Conservation (phyloP, 768 basidiomycete genomes). For the Russula sp. region DNA sequence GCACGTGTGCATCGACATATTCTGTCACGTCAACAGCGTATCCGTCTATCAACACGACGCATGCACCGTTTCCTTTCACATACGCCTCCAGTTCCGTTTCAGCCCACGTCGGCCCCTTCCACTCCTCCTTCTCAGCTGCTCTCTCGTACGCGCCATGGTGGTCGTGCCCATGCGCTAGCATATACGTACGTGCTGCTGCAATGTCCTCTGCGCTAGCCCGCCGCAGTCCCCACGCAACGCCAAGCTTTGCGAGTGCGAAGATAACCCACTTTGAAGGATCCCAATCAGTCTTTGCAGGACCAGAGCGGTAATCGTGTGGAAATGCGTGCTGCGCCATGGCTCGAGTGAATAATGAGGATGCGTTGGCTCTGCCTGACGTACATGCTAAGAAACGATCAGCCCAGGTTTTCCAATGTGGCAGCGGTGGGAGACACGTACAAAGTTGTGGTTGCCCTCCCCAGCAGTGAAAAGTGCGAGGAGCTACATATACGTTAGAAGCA, state of each 20-base stretch:
- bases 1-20: constrained; percentile 63
- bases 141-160: constrained; percentile 19
- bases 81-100: constrained; percentile 35
- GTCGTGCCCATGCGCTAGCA: constrained; percentile 38
- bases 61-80: constrained; percentile 33
- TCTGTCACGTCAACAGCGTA: constrained; percentile 55
- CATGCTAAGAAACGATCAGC: constrained; percentile 36
- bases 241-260: constrained; percentile 41
- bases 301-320: constrained; percentile 73
- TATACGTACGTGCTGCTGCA: constrained; percentile 41
- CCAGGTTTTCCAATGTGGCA: background rate
- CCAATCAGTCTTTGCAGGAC: constrained; percentile 56
- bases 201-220: constrained; percentile 47
- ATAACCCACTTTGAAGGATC: constrained; percentile 83
- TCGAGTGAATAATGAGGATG: constrained; percentile 2
- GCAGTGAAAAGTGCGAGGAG: constrained; percentile 61
- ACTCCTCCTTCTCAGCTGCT: constrained; percentile 25
- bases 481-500: constrained; percentile 31
- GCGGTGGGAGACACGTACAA: constrained; percentile 38
- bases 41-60: constrained; percentile 53
- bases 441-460: constrained; percentile 78
- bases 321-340: constrained; percentile 54
- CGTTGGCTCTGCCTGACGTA: constrained; percentile 27
- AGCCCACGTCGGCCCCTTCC: constrained; percentile 42
- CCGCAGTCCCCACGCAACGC: constrained; percentile 44